These are phyloP conservation scores for Monilinia polystroma DNA, from an alignment of 2,329 filamentous ascomycete species.

Conservation along the genomic window DNA sequence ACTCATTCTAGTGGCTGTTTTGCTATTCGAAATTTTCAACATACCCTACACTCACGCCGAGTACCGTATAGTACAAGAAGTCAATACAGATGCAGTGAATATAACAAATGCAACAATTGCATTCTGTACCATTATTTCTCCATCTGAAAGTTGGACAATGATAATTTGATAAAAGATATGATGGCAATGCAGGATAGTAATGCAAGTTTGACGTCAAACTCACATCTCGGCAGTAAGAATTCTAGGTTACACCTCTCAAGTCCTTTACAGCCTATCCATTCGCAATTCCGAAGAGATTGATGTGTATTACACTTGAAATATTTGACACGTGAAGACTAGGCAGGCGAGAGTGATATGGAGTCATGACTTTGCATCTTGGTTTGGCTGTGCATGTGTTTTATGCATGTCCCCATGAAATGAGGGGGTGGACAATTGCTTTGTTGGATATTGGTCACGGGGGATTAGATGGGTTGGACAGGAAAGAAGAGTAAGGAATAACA, in stretches of 20 bases:
- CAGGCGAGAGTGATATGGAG: neutral
- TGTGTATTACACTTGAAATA: neutral
- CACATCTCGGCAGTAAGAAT: neutral
- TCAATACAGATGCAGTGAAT: neutral
- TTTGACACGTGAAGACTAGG: conserved; percentile 12
- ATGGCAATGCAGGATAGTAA: neutral
- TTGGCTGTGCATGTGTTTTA: neutral
- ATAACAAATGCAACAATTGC: neutral
- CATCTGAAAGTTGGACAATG: too few relatives aligned
- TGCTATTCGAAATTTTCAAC: neutral
- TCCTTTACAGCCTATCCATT: neutral
- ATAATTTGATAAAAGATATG: neutral
- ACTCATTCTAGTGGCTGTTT: neutral
- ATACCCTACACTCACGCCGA: neutral
- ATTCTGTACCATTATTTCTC: neutral
- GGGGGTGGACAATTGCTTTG: neutral
- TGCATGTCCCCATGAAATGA: neutral
- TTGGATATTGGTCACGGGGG: neutral
- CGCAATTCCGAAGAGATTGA: neutral
- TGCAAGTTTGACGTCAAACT: conserved; percentile 7
- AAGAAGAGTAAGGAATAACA: too few relatives aligned
- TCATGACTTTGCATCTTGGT: neutral
- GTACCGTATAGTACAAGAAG: neutral
- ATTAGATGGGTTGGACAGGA: neutral
- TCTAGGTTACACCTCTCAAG: too few relatives aligned